A percentile compares a stretch with the other conserved stretches of the same genome.
Conservation (phyloP, 192 early-diverging fungal genomes). For the Coemansia sp. region DNA sequence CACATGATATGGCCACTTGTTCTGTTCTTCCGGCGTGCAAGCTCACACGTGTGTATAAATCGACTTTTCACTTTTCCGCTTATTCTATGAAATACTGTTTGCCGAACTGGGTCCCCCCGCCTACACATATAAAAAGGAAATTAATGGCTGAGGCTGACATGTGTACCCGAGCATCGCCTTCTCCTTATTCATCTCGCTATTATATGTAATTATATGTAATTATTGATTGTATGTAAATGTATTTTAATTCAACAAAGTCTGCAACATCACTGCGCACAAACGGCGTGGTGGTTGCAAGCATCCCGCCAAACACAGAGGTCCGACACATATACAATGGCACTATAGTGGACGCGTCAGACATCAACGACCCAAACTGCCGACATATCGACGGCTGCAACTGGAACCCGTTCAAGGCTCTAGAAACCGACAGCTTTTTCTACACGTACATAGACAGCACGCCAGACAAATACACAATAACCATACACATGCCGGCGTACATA, state of each 20-base stretch:
- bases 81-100: background rate
- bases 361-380: background rate
- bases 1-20: background rate
- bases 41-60: background rate
- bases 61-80: background rate
- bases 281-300: conserved; percentile 25
- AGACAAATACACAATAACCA: conserved; percentile 17
- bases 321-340: conserved; percentile 37
- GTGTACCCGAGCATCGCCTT: too few relatives aligned
- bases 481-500: conserved; percentile 28
- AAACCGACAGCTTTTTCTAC: conserved; percentile 28
- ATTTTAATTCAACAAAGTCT: conserved; percentile 4
- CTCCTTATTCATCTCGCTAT: background rate
- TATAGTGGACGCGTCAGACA: conserved; percentile 12
- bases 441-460: conserved; percentile 19
- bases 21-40: background rate
- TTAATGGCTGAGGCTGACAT: too few relatives aligned
- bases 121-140: background rate
- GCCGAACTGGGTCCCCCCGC: background rate
- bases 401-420: conserved; percentile 31
- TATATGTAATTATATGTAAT: background rate
- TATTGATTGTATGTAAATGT: background rate
- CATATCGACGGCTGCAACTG: conserved; percentile 36
- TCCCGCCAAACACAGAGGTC: conserved; percentile 20
- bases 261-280: conserved; percentile 27